Base-by-base conservation (phyloP, 257 asterid species). In the Misopates orontium region DNA sequence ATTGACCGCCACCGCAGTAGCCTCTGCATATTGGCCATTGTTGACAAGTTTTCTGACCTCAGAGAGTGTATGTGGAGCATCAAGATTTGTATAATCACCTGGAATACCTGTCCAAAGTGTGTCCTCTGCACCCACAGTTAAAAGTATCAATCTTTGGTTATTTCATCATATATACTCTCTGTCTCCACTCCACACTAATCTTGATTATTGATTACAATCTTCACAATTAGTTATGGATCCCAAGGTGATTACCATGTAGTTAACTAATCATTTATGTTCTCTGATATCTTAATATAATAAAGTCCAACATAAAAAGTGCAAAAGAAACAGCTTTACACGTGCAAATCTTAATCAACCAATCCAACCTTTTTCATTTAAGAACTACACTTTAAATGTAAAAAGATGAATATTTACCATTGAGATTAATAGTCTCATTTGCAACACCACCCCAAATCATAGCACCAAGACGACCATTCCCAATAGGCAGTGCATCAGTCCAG, bases 401-500 rank as follows among this genome's bases (percentile, higher is more conserved):
- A 22, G 15, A 13, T 22, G 24, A 16, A 20, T 2, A 36, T 4
- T 15, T 80, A 89, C 95, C 96, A 39, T 87, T 89, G 83, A 89
- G 96, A 75, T 89, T 87, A 66, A 89, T 59, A 49, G 85, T 79
- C 11, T 89, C 96, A 56, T 84, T 77, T 0, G 68, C n/a, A 64
- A 78, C 83, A 64, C 79, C 85, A 23, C 95, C 95, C 93, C 96
- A 87, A 44, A 89, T 60, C 95, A 89, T 89, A 47, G 91, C 93
- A 16, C 96, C 96, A 45, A 89, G 89, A 47, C 95, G 88, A n/a
- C 96, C 90, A 73, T 86, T 89, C 13, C 96, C 96, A 60, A 87
- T 74, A 22, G 96, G 95, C 39, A 87, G 87, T 83, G 96, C 93
- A 75, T 89, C 93, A 41, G 96, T 89, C 96, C 96, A 89, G 50